Evolutionary conservation across 345 rosid species (phyloP), one percentile per base, ranked within the genome.

Genomic region (Balakata baccata): DNA sequence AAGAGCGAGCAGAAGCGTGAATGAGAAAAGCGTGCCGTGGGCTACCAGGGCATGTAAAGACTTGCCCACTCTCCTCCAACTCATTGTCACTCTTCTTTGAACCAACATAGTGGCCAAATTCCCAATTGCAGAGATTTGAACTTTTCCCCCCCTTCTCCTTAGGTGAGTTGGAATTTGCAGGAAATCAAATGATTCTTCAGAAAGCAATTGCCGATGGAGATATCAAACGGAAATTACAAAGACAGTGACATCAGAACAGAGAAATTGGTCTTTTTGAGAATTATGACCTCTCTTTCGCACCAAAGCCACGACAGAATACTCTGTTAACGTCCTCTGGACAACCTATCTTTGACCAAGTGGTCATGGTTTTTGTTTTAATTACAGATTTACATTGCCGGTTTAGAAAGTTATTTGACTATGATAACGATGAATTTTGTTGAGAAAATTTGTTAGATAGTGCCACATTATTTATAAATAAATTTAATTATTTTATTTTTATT

Each of bases 11-110:
- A 91, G 79, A 72, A 91, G 85, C 57, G 96, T 89, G 89, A 91
- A 91, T 69, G 89, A 83, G 86, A 94, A 88, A 75, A 91, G 90
- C 71, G 89, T 80, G 51, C 49, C 72, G 71, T 94, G 97, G 22
- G 96, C 97, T 13, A 81, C 64, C 43, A 89, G 84, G 12, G 89
- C 85, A 71, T 86, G 96, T 45, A 86, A 74, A 54, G 94, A 89
- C 86, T 82, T 87, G 47, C 80, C 88, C 70, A 89, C 92, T 85
- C 94, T 87, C 68, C 89, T 79, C 94, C 97, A 91, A 75, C 87
- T 91, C 92, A 88, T 88, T 72, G 81, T 82, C 77, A 78, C 82
- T 52, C 87, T 39, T 70, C 78, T 77, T 75, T 81, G 85, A 69
- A 83, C 86, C 86, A 83, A 75, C 92, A 87, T 84, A 34, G 13